Percentiles rank a stretch among this genome's conserved stretches.
These are phyloP conservation scores for Yamadazyma pseudoaaseri DNA, from an alignment of 1,139 yeast genomes.

Conservation along the genomic window DNA sequence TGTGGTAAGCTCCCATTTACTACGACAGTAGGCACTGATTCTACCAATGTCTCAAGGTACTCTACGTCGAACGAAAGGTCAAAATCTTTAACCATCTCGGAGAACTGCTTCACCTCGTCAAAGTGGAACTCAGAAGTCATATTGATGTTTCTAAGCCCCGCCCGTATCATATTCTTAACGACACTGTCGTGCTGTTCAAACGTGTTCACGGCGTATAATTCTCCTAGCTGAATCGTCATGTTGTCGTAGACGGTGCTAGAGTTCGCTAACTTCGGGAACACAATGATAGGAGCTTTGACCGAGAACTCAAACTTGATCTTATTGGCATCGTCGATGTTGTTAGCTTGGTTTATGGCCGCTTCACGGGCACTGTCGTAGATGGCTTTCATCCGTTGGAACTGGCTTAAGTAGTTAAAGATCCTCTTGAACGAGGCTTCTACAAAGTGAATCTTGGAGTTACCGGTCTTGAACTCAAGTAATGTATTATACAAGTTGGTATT, in stretches of 20 bases:
- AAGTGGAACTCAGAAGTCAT: slow-evolving; percentile 61
- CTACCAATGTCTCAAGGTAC: slow-evolving; percentile 42
- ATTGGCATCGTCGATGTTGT: slow-evolving; percentile 59
- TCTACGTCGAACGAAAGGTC: slow-evolving; percentile 65
- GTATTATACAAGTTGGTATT: slow-evolving; percentile 55
- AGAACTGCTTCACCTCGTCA: slow-evolving; percentile 44
- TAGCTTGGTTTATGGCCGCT: slow-evolving; percentile 71
- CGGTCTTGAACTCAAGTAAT: slow-evolving; percentile 64
- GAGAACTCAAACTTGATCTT: slow-evolving; percentile 70
- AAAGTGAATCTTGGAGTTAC: slow-evolving; percentile 72
- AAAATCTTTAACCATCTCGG: slow-evolving; percentile 68
- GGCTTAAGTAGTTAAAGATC: slow-evolving; percentile 64
- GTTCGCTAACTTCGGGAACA: slow-evolving; percentile 64
- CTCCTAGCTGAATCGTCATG: slow-evolving; percentile 78
- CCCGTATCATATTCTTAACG: slow-evolving; percentile 48
- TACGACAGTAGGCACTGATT: slow-evolving; percentile 49
- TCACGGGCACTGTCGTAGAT: slow-evolving; percentile 86
- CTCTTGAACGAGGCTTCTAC: slow-evolving; percentile 78
- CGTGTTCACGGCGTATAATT: slow-evolving; percentile 66
- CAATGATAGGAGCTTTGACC: slow-evolving; percentile 77
- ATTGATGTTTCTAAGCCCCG: slow-evolving; percentile 73
- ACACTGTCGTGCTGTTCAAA: slow-evolving; percentile 31
- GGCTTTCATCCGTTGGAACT: slow-evolving; percentile 82
- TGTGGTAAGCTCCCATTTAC: slow-evolving; percentile 66
- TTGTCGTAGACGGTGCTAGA: slow-evolving; percentile 50